Evolutionary conservation across 2,329 filamentous ascomycete species (phyloP).

Genomic region (Trichoderma cornu-damae): DNA sequence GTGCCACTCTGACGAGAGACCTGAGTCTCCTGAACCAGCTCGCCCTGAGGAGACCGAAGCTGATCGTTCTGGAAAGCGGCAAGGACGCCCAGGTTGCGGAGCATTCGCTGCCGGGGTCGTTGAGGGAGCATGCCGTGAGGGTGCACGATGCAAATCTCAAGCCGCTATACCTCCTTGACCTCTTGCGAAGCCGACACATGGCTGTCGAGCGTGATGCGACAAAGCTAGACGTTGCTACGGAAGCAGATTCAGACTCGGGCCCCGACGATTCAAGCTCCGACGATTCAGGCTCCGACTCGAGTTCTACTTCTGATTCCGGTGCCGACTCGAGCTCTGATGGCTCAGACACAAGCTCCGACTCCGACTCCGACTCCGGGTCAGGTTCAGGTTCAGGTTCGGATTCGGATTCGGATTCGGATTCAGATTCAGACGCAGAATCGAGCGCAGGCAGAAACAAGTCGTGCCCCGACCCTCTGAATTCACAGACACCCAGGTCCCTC

Average conservation of each 20-base stretch:
- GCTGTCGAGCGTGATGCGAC: constrained; percentile 21
- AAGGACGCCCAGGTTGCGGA: constrained; percentile 41
- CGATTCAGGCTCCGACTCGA: constrained; percentile 28
- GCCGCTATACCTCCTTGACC: constrained; percentile 76
- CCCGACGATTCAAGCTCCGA: constrained; percentile 38
- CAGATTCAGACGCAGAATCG: constrained; percentile 26
- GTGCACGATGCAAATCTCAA: constrained; percentile 66
- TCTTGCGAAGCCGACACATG: constrained; percentile 58
- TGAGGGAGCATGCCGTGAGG: constrained; percentile 63
- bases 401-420: constrained; percentile 31
- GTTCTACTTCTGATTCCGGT: constrained; percentile 31
- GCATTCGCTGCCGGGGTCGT: constrained; percentile 54
- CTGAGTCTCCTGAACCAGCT: constrained; percentile 72
- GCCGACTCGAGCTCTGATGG: constrained; percentile 34
- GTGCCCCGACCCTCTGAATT: constrained; percentile 4
- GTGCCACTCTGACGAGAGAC: constrained; percentile 87
- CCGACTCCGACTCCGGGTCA: constrained; percentile 33
- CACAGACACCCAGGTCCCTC: constrained; percentile 49
- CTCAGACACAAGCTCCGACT: constrained; percentile 33
- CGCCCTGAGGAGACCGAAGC: constrained; percentile 64
- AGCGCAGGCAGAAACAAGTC: background rate
- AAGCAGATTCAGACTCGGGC: constrained; percentile 28
- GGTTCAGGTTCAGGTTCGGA: constrained; percentile 30
- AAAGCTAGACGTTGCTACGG: background rate
- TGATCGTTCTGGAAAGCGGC: constrained; percentile 67